Evolutionary conservation across 805 yeast genomes (phyloP), one percentile per base, ranked within the genome.

Genomic region (Metschnikowia sp.): DNA sequence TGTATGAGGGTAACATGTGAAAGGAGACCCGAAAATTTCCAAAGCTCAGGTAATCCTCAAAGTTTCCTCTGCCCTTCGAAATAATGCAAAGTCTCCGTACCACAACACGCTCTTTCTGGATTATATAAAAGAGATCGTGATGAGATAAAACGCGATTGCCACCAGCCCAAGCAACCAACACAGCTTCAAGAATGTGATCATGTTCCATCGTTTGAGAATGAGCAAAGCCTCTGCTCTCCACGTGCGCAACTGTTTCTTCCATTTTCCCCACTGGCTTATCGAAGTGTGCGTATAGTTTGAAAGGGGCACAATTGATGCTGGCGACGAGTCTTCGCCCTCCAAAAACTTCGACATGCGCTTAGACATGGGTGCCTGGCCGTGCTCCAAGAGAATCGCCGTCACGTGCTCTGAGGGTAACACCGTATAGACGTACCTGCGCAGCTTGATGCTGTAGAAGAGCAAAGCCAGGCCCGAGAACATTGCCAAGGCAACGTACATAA

Each of bases 401-500:
- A 44, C 41, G 18, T 46, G 44, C 38, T 56, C 61, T 18, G 51
- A 39, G 22, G 70, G 72, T 26, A 68, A 52, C 31, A 64, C 54
- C 11, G 62, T 52, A 48, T 68, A 68, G 40, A 56, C 58, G 44
- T 56, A 58, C 33, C 69, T 51, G 40, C 63, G 58, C 42, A 60
- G 66, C 44, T 59, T 61, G 38, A 63, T 41, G 47, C 66, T 62
- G 64, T 68, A 68, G 44, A 49, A 53, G 11, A 72, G 53, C 18
- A 71, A 41, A 2, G 62, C 26, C 1, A 65, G 29, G 0, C 64
- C 72, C 18, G 69, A 62, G 2, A 60, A 35, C 29, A 62, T 64
- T 2, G 79, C 74, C 44, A 69, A 55, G 4, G 60, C 39, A 2
- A 72, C 63, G 54, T 77, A 77, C 44, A 62, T 50, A 10, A 59